Evolutionary conservation across 768 basidiomycete genomes (phyloP), one percentile per base, ranked within the genome.

Genomic region (Pilatotrama ljubarskyi): DNA sequence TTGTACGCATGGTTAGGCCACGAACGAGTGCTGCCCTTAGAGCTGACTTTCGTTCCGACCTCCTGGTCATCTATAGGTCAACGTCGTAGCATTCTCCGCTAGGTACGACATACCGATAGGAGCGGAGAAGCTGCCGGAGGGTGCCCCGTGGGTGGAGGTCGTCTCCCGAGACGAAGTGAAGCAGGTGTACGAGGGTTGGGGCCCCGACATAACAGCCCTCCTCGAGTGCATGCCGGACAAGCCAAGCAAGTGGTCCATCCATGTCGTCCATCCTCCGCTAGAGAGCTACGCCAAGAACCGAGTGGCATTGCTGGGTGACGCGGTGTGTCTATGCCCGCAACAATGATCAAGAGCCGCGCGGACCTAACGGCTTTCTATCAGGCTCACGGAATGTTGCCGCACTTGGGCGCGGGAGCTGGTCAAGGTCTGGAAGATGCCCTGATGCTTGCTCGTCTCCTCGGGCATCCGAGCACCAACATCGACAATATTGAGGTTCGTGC

Each of bases 371-470:
- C 5, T 5, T 4, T 10, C 5, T 32, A 10, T n/a, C 29, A 64
- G 57, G 84, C 84, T 9, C 84, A 86, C 64, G 82, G 73, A 0
- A 85, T 85, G 84, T 64, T 78, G 35, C 84, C 85, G 0, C 83
- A 85, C 68, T 71, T 85, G 14, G 83, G 84, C 1, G 77, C 83
- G 0, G 84, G 84, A 1, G 82, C 81, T 9, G 82, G 84, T 7
- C 84, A 86, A 70, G 84, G 82, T 2, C 75, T 86, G 32, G 84
- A 86, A 63, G 85, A 85, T 59, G 79, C 77, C 0, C 76, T 78
- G 43, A 66, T 80, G 5, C 70, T 86, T 3, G 77, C 75, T 38
- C 72, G 75, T 13, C 70, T 86, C 14, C 77, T 86, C 17, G 64
- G 67, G 5, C 78, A 80, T 61, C 75, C 80, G 3, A 64, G 73